These are phyloP conservation scores for Volvox reticuliferus DNA, from an alignment of 139 green algal genomes.

Conservation along the genomic window DNA sequence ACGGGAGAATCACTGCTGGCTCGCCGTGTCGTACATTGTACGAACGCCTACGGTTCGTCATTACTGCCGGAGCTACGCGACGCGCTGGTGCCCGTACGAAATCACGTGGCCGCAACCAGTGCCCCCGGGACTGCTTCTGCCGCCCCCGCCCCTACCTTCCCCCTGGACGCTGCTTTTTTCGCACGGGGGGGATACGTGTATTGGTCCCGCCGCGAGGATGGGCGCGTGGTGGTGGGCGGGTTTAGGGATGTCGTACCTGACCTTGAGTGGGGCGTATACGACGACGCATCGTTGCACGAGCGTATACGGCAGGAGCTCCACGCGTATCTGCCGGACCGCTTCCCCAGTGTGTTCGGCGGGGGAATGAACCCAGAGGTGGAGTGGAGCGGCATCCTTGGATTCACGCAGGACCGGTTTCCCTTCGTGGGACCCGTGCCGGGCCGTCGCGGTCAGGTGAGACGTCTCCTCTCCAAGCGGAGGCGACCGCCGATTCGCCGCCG, in stretches of 20 bases:
- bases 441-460: conserved; percentile 23
- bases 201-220: conserved; percentile 37
- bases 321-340: conserved; percentile 41
- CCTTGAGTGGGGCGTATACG: conserved; percentile 48
- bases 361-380: conserved; percentile 29
- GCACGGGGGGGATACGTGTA: conserved; percentile 48
- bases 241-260: conserved; percentile 52
- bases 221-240: conserved; percentile 50
- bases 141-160: background rate
- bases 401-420: conserved; percentile 52
- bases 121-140: background rate
- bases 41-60: conserved; percentile 41
- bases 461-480: too few relatives aligned
- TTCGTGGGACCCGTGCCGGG: conserved; percentile 39
- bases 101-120: conserved; percentile 41
- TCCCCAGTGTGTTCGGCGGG: background rate
- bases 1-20: background rate
- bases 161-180: conserved; percentile 47
- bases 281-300: conserved; percentile 40
- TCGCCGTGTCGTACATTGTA: conserved; percentile 51
- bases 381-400: conserved; percentile 58
- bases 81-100: conserved; percentile 51
- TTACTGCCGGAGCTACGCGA: conserved; percentile 46
- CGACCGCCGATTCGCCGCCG: too few relatives aligned
- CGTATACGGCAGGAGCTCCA: background rate